Evolutionary conservation across 768 basidiomycete genomes (phyloP).

Genomic region (Pleurotus citrinopileatus): DNA sequence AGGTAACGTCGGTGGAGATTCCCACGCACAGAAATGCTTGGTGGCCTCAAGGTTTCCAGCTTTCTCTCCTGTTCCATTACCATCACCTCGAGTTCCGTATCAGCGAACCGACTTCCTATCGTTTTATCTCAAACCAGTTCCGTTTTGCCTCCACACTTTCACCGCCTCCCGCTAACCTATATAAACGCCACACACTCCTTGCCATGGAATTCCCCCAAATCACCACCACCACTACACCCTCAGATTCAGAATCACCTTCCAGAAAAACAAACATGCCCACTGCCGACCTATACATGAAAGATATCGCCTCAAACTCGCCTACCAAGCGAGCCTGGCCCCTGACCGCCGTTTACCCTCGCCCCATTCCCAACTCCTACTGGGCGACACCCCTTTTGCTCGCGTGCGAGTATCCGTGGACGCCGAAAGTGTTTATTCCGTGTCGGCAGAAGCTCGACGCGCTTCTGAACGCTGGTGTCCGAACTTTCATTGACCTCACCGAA

Average conservation of each 20-base stretch:
- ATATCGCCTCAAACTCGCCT: slow-evolving; percentile 12
- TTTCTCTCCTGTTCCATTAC: neutral
- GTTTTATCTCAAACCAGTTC: slow-evolving; percentile 2
- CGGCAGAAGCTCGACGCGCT: slow-evolving; percentile 74
- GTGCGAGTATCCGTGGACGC: slow-evolving; percentile 81
- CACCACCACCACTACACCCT: neutral
- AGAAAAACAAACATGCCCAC: neutral
- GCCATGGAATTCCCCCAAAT: neutral
- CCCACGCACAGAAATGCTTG: neutral
- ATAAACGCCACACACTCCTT: neutral
- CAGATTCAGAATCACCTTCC: neutral
- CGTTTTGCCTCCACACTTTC: slow-evolving; percentile 3
- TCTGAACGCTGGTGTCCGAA: slow-evolving; percentile 68
- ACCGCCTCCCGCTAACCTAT: neutral
- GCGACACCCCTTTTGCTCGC: slow-evolving; percentile 70
- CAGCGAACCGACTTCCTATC: neutral
- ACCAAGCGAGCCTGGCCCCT: slow-evolving; percentile 17
- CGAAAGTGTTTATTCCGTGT: slow-evolving; percentile 38
- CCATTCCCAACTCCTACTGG: slow-evolving; percentile 87
- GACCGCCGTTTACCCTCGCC: slow-evolving; percentile 36
- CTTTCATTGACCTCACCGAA: slow-evolving; percentile 85
- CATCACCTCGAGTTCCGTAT: slow-evolving; percentile 8
- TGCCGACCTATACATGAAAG: neutral
- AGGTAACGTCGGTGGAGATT: neutral
- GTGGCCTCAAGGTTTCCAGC: neutral